Conservation (phyloP, 768 basidiomycete species). For the Auricularia sp. region DNA sequence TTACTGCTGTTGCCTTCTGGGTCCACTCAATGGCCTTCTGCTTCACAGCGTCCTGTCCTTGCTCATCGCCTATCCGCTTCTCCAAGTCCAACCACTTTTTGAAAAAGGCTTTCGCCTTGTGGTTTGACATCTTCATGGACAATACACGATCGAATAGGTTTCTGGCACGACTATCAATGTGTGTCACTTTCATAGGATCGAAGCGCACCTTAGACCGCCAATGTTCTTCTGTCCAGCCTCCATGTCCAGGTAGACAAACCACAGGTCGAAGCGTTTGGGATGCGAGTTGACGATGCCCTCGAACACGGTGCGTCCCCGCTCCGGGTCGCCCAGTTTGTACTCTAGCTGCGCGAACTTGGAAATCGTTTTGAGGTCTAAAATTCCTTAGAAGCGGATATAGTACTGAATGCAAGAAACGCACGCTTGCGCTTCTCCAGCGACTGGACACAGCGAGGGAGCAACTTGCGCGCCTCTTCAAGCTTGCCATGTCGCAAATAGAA, state of each 20-base stretch:
- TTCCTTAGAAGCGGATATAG: background rate
- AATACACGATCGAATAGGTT: conserved; percentile 82
- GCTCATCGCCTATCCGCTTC: conserved; percentile 75
- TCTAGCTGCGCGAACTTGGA: conserved; percentile 92
- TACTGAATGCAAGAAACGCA: conserved; percentile 29
- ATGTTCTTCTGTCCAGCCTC: conserved; percentile 74
- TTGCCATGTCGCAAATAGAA: conserved; percentile 65
- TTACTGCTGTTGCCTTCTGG: conserved; percentile 34
- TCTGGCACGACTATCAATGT: conserved; percentile 27
- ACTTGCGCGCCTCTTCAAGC: conserved; percentile 69
- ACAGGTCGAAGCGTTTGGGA: conserved; percentile 89
- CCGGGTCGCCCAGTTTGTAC: conserved; percentile 87
- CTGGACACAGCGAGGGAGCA: conserved; percentile 81
- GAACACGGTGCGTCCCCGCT: conserved; percentile 91
- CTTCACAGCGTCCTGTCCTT: conserved; percentile 73
- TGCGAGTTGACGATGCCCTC: conserved; percentile 95
- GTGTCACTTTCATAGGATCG: background rate
- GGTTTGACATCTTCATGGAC: conserved; percentile 77
- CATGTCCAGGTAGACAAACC: conserved; percentile 97
- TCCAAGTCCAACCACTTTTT: conserved; percentile 96
- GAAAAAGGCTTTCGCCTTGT: conserved; percentile 94
- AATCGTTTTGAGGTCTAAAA: conserved; percentile 84
- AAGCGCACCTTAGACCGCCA: conserved; percentile 56
- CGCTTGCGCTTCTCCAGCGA: conserved; percentile 90
- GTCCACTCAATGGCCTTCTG: conserved; percentile 89